Percentiles rank a stretch among this genome's conserved stretches.
These are phyloP conservation scores for Agapanthus africanus DNA, from an alignment of 106 monocot genomes.

Conservation along the genomic window DNA sequence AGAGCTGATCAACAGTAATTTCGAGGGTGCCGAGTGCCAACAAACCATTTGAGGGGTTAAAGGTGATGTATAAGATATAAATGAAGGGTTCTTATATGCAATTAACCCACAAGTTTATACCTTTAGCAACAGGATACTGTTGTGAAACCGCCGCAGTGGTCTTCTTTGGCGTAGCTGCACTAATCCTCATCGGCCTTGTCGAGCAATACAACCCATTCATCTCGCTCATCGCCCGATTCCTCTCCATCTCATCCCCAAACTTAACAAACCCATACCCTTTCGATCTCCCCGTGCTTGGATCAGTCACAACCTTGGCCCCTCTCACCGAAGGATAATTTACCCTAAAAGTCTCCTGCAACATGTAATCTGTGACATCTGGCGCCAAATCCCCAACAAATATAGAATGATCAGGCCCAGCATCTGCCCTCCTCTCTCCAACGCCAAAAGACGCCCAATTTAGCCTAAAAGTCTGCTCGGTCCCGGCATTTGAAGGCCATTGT, in stretches of 20 bases:
- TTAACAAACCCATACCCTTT: conserved; percentile 99
- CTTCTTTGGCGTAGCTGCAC: conserved; percentile 92
- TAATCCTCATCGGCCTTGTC: conserved; percentile 92
- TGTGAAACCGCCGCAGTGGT: conserved; percentile 40
- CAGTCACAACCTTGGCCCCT: conserved; percentile 96
- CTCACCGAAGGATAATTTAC: conserved; percentile 79
- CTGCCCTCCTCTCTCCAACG: conserved; percentile 70
- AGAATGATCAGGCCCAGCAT: conserved; percentile 77
- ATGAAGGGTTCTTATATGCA: no score
- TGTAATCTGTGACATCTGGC: conserved; percentile 91
- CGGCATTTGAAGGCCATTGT: conserved; percentile 87
- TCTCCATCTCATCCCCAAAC: conserved; percentile 90
- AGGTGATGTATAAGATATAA: no score
- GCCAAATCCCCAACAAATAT: conserved; percentile 98
- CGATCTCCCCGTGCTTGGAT: conserved; percentile 82
- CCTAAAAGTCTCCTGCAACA: conserved; percentile 91
- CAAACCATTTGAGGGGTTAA: no score
- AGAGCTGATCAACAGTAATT: no score
- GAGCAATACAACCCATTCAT: conserved; percentile 99
- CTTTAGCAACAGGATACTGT: conserved; percentile 53
- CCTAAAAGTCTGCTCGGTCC: conserved; percentile 80
- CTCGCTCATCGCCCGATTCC: conserved; percentile 94
- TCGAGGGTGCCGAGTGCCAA: no score
- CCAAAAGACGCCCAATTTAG: conserved; percentile 98
- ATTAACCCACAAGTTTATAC: conserved; percentile 22